These are phyloP conservation scores for Arachnomyces sp. DNA, from an alignment of 2,329 filamentous ascomycete genomes.

Conservation along the genomic window DNA sequence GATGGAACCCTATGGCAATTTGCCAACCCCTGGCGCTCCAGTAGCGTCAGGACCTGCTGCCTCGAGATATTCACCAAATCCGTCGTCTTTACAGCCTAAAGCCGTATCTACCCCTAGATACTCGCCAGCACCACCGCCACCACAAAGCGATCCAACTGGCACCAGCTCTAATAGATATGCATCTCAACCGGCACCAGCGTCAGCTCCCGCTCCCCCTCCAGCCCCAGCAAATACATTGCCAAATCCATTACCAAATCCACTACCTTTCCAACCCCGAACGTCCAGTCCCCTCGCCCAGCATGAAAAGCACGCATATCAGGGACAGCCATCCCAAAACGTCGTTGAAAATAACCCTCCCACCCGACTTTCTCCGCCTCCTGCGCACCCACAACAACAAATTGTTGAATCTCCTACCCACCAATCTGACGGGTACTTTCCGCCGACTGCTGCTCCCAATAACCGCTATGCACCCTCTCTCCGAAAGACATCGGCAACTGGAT, in stretches of 20 bases:
- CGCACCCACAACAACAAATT: constrained; percentile 4
- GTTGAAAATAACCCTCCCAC: background rate
- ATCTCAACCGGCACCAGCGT: constrained; percentile 27
- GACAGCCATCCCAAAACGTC: constrained; percentile 7
- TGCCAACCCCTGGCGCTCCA: constrained; percentile 13
- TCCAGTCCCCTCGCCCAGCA: constrained; percentile 56
- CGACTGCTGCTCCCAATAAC: background rate
- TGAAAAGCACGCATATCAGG: constrained; percentile 28
- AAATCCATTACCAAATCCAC: constrained; percentile 15
- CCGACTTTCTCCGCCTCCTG: constrained; percentile 13
- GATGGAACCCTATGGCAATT: constrained; percentile 24
- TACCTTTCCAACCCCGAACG: constrained; percentile 54
- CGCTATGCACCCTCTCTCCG: constrained; percentile 7
- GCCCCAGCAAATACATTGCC: background rate
- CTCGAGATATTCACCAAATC: constrained; percentile 37
- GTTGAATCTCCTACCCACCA: constrained; percentile 8
- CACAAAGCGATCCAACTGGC: constrained; percentile 14
- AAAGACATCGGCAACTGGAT: constrained; percentile 7
- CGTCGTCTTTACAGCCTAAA: constrained; percentile 26
- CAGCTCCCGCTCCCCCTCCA: constrained; percentile 15
- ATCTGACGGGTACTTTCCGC: constrained; percentile 1
- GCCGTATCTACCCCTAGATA: constrained; percentile 34
- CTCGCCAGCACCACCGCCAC: constrained; percentile 37
- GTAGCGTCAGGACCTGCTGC: constrained; percentile 17
- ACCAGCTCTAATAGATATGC: constrained; percentile 29